These are phyloP conservation scores for Lipomyces japonicus DNA, from an alignment of 805 yeast species.

Conservation along the genomic window DNA sequence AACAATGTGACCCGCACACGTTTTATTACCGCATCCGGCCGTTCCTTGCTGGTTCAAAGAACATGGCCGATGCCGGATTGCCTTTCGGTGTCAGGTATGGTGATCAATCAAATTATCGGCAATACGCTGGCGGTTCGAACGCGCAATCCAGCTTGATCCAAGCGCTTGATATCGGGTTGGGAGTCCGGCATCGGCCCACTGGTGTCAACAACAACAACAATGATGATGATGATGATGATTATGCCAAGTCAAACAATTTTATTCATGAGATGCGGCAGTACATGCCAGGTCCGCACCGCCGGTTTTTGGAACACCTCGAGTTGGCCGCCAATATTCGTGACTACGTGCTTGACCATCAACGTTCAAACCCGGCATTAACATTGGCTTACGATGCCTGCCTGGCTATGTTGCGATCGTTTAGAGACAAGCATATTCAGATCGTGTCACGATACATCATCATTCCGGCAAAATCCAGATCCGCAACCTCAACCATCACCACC, in stretches of 20 bases:
- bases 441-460: slow-evolving; percentile 82
- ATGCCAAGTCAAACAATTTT: slow-evolving; percentile 43
- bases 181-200: slow-evolving; percentile 73
- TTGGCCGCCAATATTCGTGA: slow-evolving; percentile 58
- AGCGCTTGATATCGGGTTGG: slow-evolving; percentile 71
- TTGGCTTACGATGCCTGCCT: slow-evolving; percentile 82
- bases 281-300: slow-evolving; percentile 85
- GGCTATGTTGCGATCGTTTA: slow-evolving; percentile 80
- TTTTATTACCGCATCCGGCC: slow-evolving; percentile 86
- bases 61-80: slow-evolving; percentile 83
- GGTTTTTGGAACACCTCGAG: slow-evolving; percentile 62
- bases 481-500: slow-evolving; percentile 44
- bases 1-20: slow-evolving; percentile 90
- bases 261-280: slow-evolving; percentile 80
- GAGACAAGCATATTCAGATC: slow-evolving; percentile 91
- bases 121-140: slow-evolving; percentile 78
- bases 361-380: slow-evolving; percentile 51
- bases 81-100: slow-evolving; percentile 69
- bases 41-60: slow-evolving; percentile 89
- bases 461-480: slow-evolving; percentile 52
- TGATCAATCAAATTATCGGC: slow-evolving; percentile 41
- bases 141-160: slow-evolving; percentile 91
- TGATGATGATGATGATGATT: background rate
- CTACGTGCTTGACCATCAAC: slow-evolving; percentile 49
- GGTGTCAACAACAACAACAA: slow-evolving; percentile 4